Evolutionary conservation across 164 flowering plant species (phyloP).

Genomic region (Houttuynia cordata): DNA sequence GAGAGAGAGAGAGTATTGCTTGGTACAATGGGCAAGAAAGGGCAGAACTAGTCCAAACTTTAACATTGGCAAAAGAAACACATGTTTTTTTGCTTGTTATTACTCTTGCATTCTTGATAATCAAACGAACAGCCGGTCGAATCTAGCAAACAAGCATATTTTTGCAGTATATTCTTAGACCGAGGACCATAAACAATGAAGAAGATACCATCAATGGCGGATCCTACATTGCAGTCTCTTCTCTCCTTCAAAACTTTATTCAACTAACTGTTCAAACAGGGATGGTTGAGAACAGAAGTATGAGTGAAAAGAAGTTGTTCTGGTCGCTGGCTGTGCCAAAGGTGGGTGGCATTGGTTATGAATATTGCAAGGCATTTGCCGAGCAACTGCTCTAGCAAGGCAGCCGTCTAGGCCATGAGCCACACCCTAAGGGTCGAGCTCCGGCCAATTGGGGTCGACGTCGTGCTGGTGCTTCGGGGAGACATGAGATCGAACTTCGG

Average conservation of each 20-base stretch:
- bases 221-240: not conserved
- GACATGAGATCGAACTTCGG: constrained; percentile 48
- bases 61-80: too few relatives aligned
- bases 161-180: constrained; percentile 4
- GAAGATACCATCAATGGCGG: not conserved
- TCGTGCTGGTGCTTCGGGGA: constrained; percentile 50
- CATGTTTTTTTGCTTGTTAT: too few relatives aligned
- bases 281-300: not conserved
- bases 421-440: constrained; percentile 39
- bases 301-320: constrained; percentile 33
- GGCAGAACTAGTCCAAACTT: too few relatives aligned
- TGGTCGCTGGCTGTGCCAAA: constrained; percentile 59
- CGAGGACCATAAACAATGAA: not conserved
- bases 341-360: constrained; percentile 72
- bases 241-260: too few relatives aligned
- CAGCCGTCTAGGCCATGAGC: constrained; percentile 50
- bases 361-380: constrained; percentile 58
- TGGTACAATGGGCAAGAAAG: too few relatives aligned
- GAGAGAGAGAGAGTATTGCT: too few relatives aligned
- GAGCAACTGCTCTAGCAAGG: constrained; percentile 49
- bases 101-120: not conserved
- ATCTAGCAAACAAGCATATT: constrained; percentile 2
- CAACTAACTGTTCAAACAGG: too few relatives aligned
- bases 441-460: constrained; percentile 44
- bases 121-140: constrained; percentile 4